Evolutionary conservation across 768 basidiomycete species (phyloP).

Genomic region (Myochromella boudieri): DNA sequence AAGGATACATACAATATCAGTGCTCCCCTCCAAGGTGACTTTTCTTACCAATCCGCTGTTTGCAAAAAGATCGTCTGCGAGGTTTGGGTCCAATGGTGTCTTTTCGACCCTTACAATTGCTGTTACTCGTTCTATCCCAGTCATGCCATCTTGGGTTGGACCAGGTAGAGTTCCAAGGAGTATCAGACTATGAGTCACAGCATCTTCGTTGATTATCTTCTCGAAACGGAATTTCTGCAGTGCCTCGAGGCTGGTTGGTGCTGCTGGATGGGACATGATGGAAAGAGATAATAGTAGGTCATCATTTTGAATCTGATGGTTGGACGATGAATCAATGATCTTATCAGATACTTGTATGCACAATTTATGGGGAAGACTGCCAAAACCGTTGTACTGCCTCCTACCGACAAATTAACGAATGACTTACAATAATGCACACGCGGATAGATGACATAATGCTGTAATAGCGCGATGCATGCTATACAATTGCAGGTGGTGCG

Average conservation of each 20-base stretch:
- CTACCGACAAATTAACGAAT: too few relatives aligned
- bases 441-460: too few relatives aligned
- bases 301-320: too few relatives aligned
- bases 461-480: too few relatives aligned
- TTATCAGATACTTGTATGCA: not conserved
- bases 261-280: constrained; percentile 32
- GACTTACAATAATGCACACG: too few relatives aligned
- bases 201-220: constrained; percentile 60
- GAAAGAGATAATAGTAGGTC: too few relatives aligned
- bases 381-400: too few relatives aligned
- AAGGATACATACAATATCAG: constrained; percentile 63
- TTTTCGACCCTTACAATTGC: constrained; percentile 82
- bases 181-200: constrained; percentile 57
- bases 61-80: constrained; percentile 37
- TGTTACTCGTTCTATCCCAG: constrained; percentile 27
- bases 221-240: constrained; percentile 56
- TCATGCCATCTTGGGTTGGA: constrained; percentile 4
- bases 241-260: constrained; percentile 30
- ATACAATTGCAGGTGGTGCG: too few relatives aligned
- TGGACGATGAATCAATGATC: constrained; percentile 1
- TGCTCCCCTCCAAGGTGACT: constrained; percentile 52
- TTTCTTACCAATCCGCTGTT: constrained; percentile 37
- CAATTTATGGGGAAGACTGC: too few relatives aligned
- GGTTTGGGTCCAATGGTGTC: constrained; percentile 55
- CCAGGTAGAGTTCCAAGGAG: constrained; percentile 66